Conservation (phyloP, 2,329 filamentous ascomycete species). For the Parascedosporium putredinis region DNA sequence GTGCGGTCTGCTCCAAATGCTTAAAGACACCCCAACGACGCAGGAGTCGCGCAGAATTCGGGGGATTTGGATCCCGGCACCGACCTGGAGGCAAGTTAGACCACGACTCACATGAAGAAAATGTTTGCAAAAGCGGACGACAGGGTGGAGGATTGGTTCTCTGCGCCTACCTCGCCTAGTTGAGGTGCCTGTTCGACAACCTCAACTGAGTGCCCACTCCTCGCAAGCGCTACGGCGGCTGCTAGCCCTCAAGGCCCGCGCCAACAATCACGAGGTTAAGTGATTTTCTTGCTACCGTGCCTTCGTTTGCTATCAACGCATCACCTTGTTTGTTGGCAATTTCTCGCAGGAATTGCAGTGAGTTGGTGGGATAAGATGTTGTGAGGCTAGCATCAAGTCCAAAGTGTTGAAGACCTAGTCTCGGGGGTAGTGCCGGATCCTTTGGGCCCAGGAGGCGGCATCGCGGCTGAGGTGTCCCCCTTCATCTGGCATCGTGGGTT, state of each 20-base stretch:
- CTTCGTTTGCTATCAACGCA: too few relatives aligned
- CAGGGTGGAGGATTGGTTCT: too few relatives aligned
- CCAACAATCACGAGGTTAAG: slow-evolving; percentile 23
- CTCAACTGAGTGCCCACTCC: slow-evolving; percentile 25
- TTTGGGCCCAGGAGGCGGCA: neutral
- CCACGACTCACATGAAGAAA: neutral
- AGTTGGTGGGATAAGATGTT: neutral
- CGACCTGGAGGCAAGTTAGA: slow-evolving; percentile 13
- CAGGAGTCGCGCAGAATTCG: slow-evolving; percentile 21
- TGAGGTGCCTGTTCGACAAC: slow-evolving; percentile 27
- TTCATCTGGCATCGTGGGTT: too few relatives aligned
- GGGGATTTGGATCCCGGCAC: slow-evolving; percentile 23
- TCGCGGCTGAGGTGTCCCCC: neutral
- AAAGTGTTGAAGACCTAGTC: neutral
- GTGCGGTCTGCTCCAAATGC: slow-evolving; percentile 12
- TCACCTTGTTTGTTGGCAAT: neutral
- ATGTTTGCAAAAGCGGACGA: too few relatives aligned
- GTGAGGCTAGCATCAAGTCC: neutral
- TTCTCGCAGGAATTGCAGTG: neutral
- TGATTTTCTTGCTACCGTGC: too few relatives aligned
- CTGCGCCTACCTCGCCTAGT: slow-evolving; percentile 31
- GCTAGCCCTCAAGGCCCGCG: slow-evolving; percentile 31
- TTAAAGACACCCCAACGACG: slow-evolving; percentile 20
- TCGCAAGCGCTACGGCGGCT: slow-evolving; percentile 25
- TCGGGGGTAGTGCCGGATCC: neutral